These are phyloP conservation scores for Coemansia sp. DNA, from an alignment of 192 early-diverging fungal genomes.

Conservation along the genomic window DNA sequence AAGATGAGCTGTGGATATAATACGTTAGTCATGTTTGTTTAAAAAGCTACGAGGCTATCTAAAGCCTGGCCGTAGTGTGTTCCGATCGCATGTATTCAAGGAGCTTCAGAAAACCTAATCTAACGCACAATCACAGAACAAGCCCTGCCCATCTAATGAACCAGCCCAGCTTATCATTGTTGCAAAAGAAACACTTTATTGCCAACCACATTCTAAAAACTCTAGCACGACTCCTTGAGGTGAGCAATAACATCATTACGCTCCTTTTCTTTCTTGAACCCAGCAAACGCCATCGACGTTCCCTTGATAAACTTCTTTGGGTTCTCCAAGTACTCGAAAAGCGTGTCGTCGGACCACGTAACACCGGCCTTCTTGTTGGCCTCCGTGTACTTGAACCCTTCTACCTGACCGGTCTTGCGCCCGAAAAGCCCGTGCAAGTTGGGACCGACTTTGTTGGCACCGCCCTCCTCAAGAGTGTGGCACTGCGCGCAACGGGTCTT, in stretches of 20 bases:
- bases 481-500: slow-evolving; percentile 99
- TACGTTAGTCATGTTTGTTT: too few species aligned
- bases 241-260: slow-evolving; percentile 88
- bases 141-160: too few species aligned
- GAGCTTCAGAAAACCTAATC: too few species aligned
- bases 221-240: slow-evolving; percentile 70
- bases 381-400: slow-evolving; percentile 89
- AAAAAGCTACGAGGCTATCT: too few species aligned
- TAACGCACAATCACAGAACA: too few species aligned
- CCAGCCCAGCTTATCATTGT: too few species aligned
- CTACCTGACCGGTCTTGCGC: slow-evolving; percentile 79
- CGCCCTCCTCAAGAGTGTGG: slow-evolving; percentile 82
- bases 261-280: slow-evolving; percentile 68
- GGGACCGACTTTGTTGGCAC: slow-evolving; percentile 92
- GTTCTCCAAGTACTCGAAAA: slow-evolving; percentile 97
- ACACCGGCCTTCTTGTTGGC: slow-evolving; percentile 87
- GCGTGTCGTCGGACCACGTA: slow-evolving; percentile 83
- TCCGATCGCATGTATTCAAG: too few species aligned
- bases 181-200: too few species aligned
- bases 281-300: slow-evolving; percentile 98
- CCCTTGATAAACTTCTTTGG: slow-evolving; percentile 96
- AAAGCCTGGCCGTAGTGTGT: too few species aligned
- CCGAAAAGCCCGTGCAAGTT: slow-evolving; percentile 93
- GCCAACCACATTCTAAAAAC: not conserved
- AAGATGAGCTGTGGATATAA: too few species aligned